Evolutionary conservation across 768 basidiomycete genomes (phyloP).

Genomic region (Dacryopinax primogenitus): DNA sequence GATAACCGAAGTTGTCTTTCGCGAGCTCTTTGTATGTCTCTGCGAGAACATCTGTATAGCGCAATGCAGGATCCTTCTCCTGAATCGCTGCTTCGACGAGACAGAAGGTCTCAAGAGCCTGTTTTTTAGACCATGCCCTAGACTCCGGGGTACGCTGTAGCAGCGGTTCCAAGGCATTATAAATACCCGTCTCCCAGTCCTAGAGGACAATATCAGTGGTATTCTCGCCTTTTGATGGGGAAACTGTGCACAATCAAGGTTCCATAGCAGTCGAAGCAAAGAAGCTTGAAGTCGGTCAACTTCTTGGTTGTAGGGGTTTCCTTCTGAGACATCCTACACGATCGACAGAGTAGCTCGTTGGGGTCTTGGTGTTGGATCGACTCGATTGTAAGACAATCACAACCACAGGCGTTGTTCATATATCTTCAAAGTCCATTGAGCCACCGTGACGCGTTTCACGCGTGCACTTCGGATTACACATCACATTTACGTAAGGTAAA

Average conservation of each 20-base stretch:
- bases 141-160: constrained; percentile 23
- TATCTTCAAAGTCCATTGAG: too few species aligned
- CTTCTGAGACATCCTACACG: background rate
- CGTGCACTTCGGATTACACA: too few species aligned
- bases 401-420: too few species aligned
- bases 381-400: too few species aligned
- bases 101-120: constrained; percentile 41
- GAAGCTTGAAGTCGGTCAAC: constrained; percentile 27
- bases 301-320: background rate
- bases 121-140: constrained; percentile 39
- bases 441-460: too few species aligned
- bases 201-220: constrained; percentile 17
- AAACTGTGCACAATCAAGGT: constrained; percentile 43
- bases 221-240: background rate
- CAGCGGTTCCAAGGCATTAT: constrained; percentile 41
- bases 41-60: constrained; percentile 50
- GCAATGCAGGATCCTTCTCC: constrained; percentile 41
- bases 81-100: constrained; percentile 47
- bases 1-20: constrained; percentile 18
- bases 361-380: too few species aligned
- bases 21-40: constrained; percentile 26
- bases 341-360: too few species aligned
- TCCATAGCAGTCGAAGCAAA: constrained; percentile 67
- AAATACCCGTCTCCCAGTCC: constrained; percentile 67
- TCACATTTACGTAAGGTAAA: too few species aligned